A percentile compares a stretch with the other conserved stretches of the same genome.
phyloP scores from a whole-genome alignment of 2,329 filamentous ascomycete genomes.

The Pseudocercospora eumusae region DNA sequence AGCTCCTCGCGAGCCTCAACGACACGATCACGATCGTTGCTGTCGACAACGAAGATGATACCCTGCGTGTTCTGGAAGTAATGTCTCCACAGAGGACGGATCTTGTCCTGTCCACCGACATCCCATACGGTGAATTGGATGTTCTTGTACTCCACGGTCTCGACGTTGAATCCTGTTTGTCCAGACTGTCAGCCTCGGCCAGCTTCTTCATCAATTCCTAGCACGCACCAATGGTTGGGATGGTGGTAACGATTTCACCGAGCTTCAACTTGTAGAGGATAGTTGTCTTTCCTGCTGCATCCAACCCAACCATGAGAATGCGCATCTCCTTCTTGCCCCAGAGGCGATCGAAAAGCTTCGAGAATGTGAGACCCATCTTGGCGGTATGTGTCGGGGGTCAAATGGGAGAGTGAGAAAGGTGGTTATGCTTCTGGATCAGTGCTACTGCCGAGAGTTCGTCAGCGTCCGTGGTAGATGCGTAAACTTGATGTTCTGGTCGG shows the following conservation, averaged over 20 bases:
- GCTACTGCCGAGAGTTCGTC: constrained; percentile 15
- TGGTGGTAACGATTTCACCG: constrained; percentile 96
- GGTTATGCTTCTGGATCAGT: constrained; percentile 19
- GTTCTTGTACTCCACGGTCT: constrained; percentile 99
- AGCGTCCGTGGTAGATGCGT: constrained; percentile 1
- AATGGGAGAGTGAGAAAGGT: constrained; percentile 11
- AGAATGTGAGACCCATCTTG: constrained; percentile 89
- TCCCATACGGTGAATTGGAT: constrained; percentile 99
- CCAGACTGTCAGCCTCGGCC: constrained; percentile 16
- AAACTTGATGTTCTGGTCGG: neutral
- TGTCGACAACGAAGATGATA: constrained; percentile 99
- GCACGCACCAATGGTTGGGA: constrained; percentile 78
- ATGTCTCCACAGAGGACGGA: constrained; percentile 97
- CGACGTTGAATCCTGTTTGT: constrained; percentile 87
- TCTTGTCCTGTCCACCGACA: constrained; percentile 99
- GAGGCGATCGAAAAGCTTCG: constrained; percentile 97
- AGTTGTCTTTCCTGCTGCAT: constrained; percentile 97
- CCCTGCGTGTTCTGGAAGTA: constrained; percentile 98
- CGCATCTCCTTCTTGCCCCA: constrained; percentile 99
- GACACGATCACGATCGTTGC: constrained; percentile 97
- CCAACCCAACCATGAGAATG: constrained; percentile 94
- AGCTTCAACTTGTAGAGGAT: constrained; percentile 99
- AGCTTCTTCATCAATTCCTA: neutral
- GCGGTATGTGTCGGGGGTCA: constrained; percentile 46
- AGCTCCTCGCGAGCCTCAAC: constrained; percentile 95